Evolutionary conservation across 176 grass and related monocot species (phyloP), one percentile per base, ranked within the genome.

Genomic region (Dactylis glomerata): DNA sequence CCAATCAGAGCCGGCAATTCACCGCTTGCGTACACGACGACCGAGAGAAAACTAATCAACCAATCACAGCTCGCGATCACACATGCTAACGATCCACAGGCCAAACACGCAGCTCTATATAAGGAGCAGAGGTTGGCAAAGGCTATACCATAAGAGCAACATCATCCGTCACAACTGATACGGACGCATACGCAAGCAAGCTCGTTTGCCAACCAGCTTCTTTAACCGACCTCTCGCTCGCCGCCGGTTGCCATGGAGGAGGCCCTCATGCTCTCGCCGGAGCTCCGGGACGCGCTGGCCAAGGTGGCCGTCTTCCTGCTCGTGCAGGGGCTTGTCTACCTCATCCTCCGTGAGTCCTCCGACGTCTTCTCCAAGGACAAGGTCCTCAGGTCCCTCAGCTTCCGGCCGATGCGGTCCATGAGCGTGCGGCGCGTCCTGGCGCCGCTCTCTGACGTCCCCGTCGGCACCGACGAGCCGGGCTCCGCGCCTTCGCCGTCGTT

Each of bases 261-360:
- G 0, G 20, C 46, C 16, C 70, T 86, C 64, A 26, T 55, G 51
- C 22, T 87, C 37, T 89, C 90, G 81, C 93, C 88, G 44, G 90
- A 95, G 85, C 81, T 91, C 65, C 46, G 79, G 6, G 88, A 89
- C 76, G 68, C 64, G 62, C 65, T 95, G 16, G 77, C 44, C 15
- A 95, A 95, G 80, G 88, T 92, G 16, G 83, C 80, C 5, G 76
- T 87, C 36, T 95, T 95, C 71, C 56, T 95, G 88, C 46, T 92
- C 5, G 93, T 95, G 1, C 93, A 92, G 77, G 93, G 38, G 14
- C 83, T 95, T 63, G 91, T 92, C 22, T 95, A 87, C 81, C 78
- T 95, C 62, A 95, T 92, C 83, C 92, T 94, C 78, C 67, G 56
- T 45, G 89, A 83, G 38, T 98, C 96, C 16, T 98, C 96, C 24